Evolutionary conservation across 371 early-diverging fungal species (phyloP).

Genomic region (Circinella umbellata): DNA sequence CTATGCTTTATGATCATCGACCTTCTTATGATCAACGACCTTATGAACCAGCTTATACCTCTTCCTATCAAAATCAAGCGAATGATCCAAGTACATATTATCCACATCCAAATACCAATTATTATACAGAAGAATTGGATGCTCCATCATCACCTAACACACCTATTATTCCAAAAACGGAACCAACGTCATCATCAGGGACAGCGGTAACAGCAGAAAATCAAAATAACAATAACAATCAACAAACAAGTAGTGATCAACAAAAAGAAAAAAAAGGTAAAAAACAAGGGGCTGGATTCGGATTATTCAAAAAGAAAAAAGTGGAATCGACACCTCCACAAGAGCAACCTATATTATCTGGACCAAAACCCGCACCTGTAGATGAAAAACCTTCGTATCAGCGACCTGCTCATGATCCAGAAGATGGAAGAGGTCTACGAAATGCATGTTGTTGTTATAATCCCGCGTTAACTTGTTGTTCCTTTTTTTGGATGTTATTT

Average conservation of each 20-base stretch:
- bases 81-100: constrained; percentile 8
- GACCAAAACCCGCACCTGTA: constrained; percentile 18
- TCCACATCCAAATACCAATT: constrained; percentile 12
- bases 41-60: background rate
- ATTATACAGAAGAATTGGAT: constrained; percentile 27
- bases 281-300: background rate
- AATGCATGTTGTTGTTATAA: constrained; percentile 24
- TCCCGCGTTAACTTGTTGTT: constrained; percentile 32
- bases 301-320: constrained; percentile 16
- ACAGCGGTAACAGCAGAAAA: too few species aligned
- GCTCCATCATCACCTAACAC: constrained; percentile 17
- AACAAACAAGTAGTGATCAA: background rate
- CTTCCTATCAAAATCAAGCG: too few species aligned
- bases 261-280: background rate
- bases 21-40: background rate
- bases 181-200: background rate
- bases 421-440: constrained; percentile 10
- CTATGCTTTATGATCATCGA: background rate
- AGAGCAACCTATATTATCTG: background rate
- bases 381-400: constrained; percentile 24
- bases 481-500: constrained; percentile 33
- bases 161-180: constrained; percentile 19
- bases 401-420: constrained; percentile 8
- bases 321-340: constrained; percentile 8
- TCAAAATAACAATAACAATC: too few species aligned